A percentile compares a stretch with the other conserved stretches of the same genome.
phyloP scores from a whole-genome alignment of 805 yeast species.

The Candida argentea region DNA sequence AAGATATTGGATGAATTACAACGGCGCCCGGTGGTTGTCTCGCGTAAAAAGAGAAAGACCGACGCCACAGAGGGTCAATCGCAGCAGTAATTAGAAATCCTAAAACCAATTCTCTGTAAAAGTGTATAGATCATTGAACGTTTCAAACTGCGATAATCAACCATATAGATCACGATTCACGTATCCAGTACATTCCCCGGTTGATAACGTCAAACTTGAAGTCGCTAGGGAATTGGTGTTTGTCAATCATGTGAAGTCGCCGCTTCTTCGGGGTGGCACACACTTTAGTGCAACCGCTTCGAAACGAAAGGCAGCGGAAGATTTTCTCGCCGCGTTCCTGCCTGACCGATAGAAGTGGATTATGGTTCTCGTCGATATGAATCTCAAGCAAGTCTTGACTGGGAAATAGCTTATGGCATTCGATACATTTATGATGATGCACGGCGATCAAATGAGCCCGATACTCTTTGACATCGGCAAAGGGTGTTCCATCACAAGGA shows the following conservation, averaged over 20 bases:
- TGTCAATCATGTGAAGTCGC: conserved; percentile 37
- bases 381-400: conserved; percentile 29
- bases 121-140: background rate
- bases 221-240: conserved; percentile 38
- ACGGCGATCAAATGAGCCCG: conserved; percentile 2
- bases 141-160: background rate
- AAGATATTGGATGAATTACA: conserved; percentile 46
- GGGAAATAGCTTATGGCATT: conserved; percentile 34
- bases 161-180: background rate
- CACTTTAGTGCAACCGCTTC: conserved; percentile 25
- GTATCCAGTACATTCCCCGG: conserved; percentile 13
- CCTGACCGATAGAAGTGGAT: conserved; percentile 31
- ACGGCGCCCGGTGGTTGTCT: conserved; percentile 47
- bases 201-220: conserved; percentile 20
- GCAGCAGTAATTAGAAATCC: background rate
- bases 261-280: conserved; percentile 33
- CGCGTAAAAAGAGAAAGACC: conserved; percentile 24
- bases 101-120: background rate
- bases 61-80: conserved; percentile 1
- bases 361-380: conserved; percentile 45
- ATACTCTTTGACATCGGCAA: conserved; percentile 2
- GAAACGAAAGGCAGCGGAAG: conserved; percentile 31
- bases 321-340: conserved; percentile 30
- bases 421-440: conserved; percentile 11
- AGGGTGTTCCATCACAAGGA: background rate